phyloP scores from a whole-genome alignment of 306 rosid species.

The Prunus dulcis region DNA sequence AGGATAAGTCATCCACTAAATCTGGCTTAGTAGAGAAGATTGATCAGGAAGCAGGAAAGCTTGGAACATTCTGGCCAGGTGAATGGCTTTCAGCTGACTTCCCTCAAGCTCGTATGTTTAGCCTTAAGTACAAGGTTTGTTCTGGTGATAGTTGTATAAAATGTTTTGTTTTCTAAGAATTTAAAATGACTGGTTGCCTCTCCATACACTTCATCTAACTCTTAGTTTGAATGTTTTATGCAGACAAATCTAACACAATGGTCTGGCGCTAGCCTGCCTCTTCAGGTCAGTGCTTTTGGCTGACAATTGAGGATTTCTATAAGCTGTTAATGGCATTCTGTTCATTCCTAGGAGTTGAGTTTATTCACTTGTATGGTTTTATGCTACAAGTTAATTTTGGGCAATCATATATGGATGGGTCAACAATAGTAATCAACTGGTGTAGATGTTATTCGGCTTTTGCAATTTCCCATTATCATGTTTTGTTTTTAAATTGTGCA shows the following conservation, averaged over 20 bases:
- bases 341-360: neutral
- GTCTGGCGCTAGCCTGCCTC: conserved; percentile 99
- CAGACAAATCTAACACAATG: conserved; percentile 94
- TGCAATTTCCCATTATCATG: neutral
- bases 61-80: conserved; percentile 97
- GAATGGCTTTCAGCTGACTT: conserved; percentile 97
- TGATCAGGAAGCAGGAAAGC: conserved; percentile 95
- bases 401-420: neutral
- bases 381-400: neutral
- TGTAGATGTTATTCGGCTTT: neutral
- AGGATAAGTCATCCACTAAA: conserved; percentile 76
- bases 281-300: conserved; percentile 60
- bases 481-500: conserved; percentile 37
- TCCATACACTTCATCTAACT: conserved; percentile 23
- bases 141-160: conserved; percentile 15
- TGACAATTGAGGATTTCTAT: neutral
- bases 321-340: neutral
- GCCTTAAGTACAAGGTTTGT: conserved; percentile 88
- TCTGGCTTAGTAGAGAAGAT: conserved; percentile 90
- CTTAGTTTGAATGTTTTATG: conserved; percentile 31
- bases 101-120: conserved; percentile 80
- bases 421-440: neutral
- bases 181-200: neutral
- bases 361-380: neutral
- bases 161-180: neutral